A percentile compares a stretch with the other conserved stretches of the same genome.
Conservation (phyloP, 139 green algal genomes). For the Tetraselmis striata region DNA sequence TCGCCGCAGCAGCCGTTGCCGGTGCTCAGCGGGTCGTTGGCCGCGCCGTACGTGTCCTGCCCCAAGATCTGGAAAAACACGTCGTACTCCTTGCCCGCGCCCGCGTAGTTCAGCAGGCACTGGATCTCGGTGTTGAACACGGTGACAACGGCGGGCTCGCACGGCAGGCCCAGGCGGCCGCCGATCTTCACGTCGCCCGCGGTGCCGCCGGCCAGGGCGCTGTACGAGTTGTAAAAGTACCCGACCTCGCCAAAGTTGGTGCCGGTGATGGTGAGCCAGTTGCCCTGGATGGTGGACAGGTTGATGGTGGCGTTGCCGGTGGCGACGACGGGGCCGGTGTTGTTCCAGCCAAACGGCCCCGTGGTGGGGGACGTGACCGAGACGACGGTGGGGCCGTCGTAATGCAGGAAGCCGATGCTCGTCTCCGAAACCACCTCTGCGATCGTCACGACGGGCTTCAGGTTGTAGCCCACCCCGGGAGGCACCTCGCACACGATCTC, state of each 20-base stretch:
- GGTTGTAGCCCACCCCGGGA: background rate
- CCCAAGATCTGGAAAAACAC: constrained; percentile 1
- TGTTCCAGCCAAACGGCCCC: background rate
- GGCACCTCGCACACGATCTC: constrained; percentile 10
- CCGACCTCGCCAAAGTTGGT: constrained; percentile 12
- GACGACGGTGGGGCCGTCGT: background rate
- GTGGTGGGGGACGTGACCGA: background rate
- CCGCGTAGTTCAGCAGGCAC: constrained; percentile 11
- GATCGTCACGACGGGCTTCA: background rate
- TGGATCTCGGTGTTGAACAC: constrained; percentile 9
- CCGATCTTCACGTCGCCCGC: constrained; percentile 6
- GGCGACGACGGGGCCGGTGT: background rate
- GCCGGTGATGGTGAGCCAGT: constrained; percentile 19
- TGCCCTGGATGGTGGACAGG: constrained; percentile 9
- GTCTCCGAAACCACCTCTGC: background rate
- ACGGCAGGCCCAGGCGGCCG: background rate
- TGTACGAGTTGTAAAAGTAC: constrained; percentile 8
- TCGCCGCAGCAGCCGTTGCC: background rate
- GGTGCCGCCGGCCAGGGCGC: background rate
- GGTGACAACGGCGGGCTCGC: background rate
- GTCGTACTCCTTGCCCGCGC: constrained; percentile 7
- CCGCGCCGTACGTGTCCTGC: constrained; percentile 1
- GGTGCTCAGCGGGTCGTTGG: no score
- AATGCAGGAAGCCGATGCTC: background rate
- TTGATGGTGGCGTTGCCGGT: background rate